A percentile compares a stretch with the other conserved stretches of the same genome.
Conservation (phyloP, 306 rosid genomes). For the Pyrus pyrifolia region DNA sequence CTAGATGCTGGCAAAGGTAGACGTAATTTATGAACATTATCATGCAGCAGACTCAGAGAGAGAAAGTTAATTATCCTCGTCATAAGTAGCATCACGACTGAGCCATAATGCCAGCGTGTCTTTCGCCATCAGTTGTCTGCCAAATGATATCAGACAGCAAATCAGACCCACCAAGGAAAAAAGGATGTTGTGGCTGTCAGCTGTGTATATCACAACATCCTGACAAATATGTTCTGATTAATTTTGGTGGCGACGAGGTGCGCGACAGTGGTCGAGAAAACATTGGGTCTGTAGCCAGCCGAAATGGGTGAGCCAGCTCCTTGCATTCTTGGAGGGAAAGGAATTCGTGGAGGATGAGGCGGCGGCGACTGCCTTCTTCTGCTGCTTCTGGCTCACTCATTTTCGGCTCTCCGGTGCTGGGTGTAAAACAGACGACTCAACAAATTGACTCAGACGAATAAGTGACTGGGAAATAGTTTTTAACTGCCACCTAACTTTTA, state of each 20-base stretch:
- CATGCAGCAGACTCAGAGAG: constrained; percentile 37
- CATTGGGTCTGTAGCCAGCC: constrained; percentile 80
- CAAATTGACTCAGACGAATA: too few species aligned
- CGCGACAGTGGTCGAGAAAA: constrained; percentile 80
- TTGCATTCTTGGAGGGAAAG: constrained; percentile 14
- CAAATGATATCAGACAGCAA: constrained; percentile 4
- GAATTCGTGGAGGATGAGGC: constrained; percentile 43
- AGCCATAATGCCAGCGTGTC: constrained; percentile 91
- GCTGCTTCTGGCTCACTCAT: constrained; percentile 11
- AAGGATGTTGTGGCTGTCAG: constrained; percentile 60
- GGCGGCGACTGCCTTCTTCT: constrained; percentile 36
- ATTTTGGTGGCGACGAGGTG: constrained; percentile 66
- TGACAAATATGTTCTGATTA: constrained; percentile 8
- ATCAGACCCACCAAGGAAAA: too few species aligned
- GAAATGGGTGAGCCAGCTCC: constrained; percentile 45
- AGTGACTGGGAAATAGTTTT: too few species aligned
- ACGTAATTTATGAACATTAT: constrained; percentile 30
- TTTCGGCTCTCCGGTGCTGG: neutral
- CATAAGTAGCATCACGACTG: constrained; percentile 74
- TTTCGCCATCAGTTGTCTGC: constrained; percentile 83
- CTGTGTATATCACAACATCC: constrained; percentile 86
- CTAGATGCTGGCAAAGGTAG: constrained; percentile 73
- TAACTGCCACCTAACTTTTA: too few species aligned
- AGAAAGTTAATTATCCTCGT: constrained; percentile 82
- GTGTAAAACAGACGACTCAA: too few species aligned